A percentile compares a stretch with the other conserved stretches of the same genome.
These are phyloP conservation scores for Houttuynia cordata DNA, from an alignment of 164 flowering plant genomes.

Conservation along the genomic window DNA sequence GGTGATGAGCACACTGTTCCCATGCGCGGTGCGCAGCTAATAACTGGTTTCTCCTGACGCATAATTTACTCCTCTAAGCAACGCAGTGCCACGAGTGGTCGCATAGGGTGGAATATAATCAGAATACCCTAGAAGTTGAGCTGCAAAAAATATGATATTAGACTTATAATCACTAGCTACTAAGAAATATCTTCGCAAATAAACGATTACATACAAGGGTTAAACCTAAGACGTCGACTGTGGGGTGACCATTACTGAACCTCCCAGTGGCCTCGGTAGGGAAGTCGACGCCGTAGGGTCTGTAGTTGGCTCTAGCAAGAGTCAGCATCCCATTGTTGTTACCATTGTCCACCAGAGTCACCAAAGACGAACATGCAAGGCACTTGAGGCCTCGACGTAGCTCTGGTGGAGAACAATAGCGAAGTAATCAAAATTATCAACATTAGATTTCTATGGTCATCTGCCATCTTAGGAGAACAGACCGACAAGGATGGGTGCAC, in stretches of 20 bases:
- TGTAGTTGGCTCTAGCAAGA: constrained; percentile 70
- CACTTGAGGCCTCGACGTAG: constrained; percentile 23
- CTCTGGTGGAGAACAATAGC: neutral
- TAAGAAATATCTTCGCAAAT: too few species aligned
- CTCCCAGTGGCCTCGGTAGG: constrained; percentile 66
- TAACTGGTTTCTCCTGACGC: constrained; percentile 91
- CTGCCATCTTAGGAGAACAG: neutral
- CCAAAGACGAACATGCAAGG: constrained; percentile 83
- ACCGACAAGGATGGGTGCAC: neutral
- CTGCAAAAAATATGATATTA: constrained; percentile 19
- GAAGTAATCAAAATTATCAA: neutral
- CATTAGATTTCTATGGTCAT: neutral
- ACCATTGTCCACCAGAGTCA: constrained; percentile 83
- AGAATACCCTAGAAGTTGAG: constrained; percentile 65
- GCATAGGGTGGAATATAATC: constrained; percentile 52
- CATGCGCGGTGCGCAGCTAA: too few species aligned
- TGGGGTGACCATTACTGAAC: constrained; percentile 73
- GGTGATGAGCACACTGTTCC: too few species aligned
- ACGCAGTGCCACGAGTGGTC: constrained; percentile 26
- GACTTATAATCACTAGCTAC: neutral
- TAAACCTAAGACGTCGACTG: constrained; percentile 57
- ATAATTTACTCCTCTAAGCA: constrained; percentile 57
- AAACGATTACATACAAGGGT: neutral
- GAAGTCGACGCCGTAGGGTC: constrained; percentile 80
- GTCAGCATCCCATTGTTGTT: constrained; percentile 66